Evolutionary conservation across 106 monocot genomes (phyloP).

Genomic region (Dioscorea alata): DNA sequence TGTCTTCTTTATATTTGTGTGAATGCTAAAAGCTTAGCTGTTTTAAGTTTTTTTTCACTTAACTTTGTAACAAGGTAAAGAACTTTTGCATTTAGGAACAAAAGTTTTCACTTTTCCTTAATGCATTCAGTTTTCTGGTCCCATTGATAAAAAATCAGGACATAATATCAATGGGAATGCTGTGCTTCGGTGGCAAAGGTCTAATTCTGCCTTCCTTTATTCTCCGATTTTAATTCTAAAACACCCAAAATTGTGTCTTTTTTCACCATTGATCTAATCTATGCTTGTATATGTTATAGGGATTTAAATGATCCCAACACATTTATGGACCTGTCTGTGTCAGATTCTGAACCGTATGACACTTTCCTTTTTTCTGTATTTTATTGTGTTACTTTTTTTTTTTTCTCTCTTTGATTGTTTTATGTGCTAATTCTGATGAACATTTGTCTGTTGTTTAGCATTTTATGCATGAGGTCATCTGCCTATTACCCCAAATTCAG

Average conservation of each 20-base stretch:
- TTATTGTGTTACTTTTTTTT: not conserved
- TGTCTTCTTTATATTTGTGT: too few relatives aligned
- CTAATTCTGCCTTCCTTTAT: not conserved
- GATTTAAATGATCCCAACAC: constrained; percentile 95
- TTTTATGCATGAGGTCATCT: constrained; percentile 67
- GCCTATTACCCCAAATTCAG: constrained; percentile 67
- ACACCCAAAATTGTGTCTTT: too few relatives aligned
- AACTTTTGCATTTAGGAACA: not conserved
- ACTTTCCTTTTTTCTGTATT: not conserved
- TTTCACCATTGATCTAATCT: not conserved
- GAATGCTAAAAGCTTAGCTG: too few relatives aligned
- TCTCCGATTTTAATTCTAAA: not conserved
- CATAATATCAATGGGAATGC: constrained; percentile 61
- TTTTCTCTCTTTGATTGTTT: not conserved
- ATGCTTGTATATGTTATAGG: constrained; percentile 21
- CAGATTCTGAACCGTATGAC: constrained; percentile 70
- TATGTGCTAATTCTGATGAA: not conserved
- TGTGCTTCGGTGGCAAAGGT: constrained; percentile 98
- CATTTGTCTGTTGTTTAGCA: constrained; percentile 24
- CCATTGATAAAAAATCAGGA: constrained; percentile 34
- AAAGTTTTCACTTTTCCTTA: constrained; percentile 35
- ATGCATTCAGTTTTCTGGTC: constrained; percentile 50
- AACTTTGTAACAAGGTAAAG: not conserved
- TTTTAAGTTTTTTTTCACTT: not conserved
- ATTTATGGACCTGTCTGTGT: constrained; percentile 80